Evolutionary conservation across 2,329 filamentous ascomycete species (phyloP).

Genomic region (Diaporthe destruens): DNA sequence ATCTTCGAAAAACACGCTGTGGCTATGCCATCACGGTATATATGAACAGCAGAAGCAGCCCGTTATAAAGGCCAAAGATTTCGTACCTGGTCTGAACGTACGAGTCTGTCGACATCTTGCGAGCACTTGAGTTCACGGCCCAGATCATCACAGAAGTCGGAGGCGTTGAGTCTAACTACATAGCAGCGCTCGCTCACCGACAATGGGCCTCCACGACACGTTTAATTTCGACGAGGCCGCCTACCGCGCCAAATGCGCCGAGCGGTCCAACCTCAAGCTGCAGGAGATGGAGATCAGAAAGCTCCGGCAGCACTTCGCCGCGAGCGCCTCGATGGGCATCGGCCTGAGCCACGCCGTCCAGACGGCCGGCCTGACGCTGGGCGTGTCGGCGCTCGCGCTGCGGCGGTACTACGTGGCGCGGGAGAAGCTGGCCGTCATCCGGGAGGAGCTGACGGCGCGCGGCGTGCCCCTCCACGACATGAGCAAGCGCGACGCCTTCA

Average conservation of each 20-base stretch:
- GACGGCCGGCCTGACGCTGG: conserved; percentile 38
- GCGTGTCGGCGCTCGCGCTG: conserved; percentile 38
- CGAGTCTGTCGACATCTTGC: no score
- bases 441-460: conserved; percentile 38
- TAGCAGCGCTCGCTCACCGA: neutral
- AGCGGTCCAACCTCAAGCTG: conserved; percentile 36
- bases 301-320: conserved; percentile 39
- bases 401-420: conserved; percentile 39
- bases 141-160: neutral
- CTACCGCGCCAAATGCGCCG: conserved; percentile 40
- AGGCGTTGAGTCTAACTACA: neutral
- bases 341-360: conserved; percentile 38
- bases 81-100: neutral
- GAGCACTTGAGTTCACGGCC: no score
- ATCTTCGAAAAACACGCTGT: neutral
- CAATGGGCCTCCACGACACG: conserved; percentile 41
- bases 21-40: neutral
- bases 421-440: conserved; percentile 40
- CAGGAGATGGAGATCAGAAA: conserved; percentile 40
- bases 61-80: neutral
- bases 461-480: conserved; percentile 39
- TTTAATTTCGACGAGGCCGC: conserved; percentile 40
- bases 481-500: conserved; percentile 39
- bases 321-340: conserved; percentile 40
- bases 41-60: neutral